Evolutionary conservation across 106 monocot genomes (phyloP).

Genomic region (Cymbidium sinense): DNA sequence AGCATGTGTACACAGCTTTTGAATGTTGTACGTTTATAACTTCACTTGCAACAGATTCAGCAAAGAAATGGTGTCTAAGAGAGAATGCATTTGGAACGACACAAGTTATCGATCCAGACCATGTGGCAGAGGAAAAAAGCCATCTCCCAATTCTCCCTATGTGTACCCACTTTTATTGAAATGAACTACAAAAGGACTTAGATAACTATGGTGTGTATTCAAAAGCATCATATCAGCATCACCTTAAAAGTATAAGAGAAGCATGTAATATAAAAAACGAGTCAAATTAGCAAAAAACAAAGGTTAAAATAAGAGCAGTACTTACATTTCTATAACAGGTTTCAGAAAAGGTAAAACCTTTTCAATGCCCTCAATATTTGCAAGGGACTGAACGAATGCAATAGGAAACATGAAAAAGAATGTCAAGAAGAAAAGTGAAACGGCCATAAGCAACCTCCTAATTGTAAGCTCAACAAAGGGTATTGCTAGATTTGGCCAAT

Average conservation of each 20-base stretch:
- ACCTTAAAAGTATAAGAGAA: background rate
- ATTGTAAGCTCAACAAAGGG: slow-evolving; percentile 70
- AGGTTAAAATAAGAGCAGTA: background rate
- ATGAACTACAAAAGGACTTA: background rate
- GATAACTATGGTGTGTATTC: background rate
- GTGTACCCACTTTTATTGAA: background rate
- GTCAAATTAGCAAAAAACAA: background rate
- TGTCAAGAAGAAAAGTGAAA: slow-evolving; percentile 69
- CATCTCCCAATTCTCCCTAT: background rate
- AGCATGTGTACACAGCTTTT: background rate
- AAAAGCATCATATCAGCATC: background rate
- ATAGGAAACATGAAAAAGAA: slow-evolving; percentile 95
- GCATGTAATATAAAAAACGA: background rate
- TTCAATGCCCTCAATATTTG: slow-evolving; percentile 77
- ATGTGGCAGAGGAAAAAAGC: background rate
- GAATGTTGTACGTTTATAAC: background rate
- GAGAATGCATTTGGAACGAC: background rate
- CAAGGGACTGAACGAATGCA: slow-evolving; percentile 87
- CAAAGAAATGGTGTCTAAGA: background rate
- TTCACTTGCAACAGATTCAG: background rate
- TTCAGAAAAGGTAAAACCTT: slow-evolving; percentile 63
- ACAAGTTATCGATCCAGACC: background rate
- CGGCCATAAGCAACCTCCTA: slow-evolving; percentile 63
- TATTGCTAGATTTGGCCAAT: slow-evolving; percentile 84
- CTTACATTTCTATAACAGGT: slow-evolving; percentile 70